These are phyloP conservation scores for Phycomyces blakesleeanus DNA, from an alignment of 192 early-diverging fungal species.

Conservation along the genomic window DNA sequence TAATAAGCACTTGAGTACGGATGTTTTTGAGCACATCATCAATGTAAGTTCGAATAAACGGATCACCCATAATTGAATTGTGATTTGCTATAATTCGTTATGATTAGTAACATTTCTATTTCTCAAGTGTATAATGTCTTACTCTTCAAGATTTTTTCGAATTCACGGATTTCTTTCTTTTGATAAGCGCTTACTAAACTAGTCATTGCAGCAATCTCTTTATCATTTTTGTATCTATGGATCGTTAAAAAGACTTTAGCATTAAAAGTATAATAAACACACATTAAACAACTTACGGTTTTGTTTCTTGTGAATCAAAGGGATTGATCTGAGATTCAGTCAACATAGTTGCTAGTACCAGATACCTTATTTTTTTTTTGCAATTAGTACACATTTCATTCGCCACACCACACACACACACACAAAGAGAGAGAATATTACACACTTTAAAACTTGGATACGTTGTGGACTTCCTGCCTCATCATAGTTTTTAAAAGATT, in stretches of 20 bases:
- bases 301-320: constrained; percentile 96
- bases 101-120: not conserved
- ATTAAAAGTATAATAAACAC: not conserved
- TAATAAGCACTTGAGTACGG: constrained; percentile 84
- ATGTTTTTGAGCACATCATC: constrained; percentile 91
- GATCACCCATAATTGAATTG: constrained; percentile 79
- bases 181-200: constrained; percentile 90
- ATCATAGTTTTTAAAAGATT: constrained; percentile 97
- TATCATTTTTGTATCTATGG: constrained; percentile 86
- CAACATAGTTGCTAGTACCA: constrained; percentile 95
- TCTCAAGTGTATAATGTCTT: not conserved
- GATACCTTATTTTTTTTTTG: constrained; percentile 51
- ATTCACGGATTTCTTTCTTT: constrained; percentile 77
- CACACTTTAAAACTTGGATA: constrained; percentile 86
- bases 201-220: constrained; percentile 91
- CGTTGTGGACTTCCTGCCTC: constrained; percentile 92
- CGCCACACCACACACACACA: too few relatives aligned
- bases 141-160: constrained; percentile 81
- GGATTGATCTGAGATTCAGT: constrained; percentile 94
- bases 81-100: constrained; percentile 50
- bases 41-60: constrained; percentile 87
- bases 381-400: constrained; percentile 10
- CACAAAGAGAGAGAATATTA: too few relatives aligned
- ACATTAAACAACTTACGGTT: constrained; percentile 57
- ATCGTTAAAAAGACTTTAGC: too few relatives aligned